A percentile compares a stretch with the other conserved stretches of the same genome.
Conservation (phyloP, 352 stramenopile genomes). For the Plasmopara viticola region DNA sequence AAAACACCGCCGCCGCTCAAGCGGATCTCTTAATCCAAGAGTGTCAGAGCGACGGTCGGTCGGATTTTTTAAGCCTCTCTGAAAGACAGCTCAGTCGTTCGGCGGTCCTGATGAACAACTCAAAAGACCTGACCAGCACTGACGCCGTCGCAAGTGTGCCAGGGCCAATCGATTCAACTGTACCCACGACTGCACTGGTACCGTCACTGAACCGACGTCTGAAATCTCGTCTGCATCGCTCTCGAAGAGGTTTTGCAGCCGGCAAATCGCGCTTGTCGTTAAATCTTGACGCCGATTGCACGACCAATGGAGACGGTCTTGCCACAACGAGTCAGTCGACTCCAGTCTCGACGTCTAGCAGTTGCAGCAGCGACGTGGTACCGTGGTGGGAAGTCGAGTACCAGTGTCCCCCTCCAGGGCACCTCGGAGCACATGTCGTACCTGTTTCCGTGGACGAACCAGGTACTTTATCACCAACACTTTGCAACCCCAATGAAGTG, state of each 20-base stretch:
- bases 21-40: constrained; percentile 19
- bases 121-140: constrained; percentile 1
- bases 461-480: not conserved
- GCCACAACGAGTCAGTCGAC: constrained; percentile 18
- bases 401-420: constrained; percentile 40
- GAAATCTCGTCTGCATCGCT: constrained; percentile 14
- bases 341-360: constrained; percentile 28
- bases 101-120: constrained; percentile 17
- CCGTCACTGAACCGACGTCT: constrained; percentile 13
- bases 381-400: constrained; percentile 63
- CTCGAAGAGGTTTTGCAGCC: constrained; percentile 16
- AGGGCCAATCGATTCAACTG: constrained; percentile 6
- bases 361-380: constrained; percentile 24
- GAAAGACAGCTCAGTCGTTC: too few species aligned
- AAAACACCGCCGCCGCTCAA: constrained; percentile 10
- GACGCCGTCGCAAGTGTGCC: not conserved
- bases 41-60: constrained; percentile 3
- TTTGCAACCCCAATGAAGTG: not conserved
- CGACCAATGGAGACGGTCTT: constrained; percentile 3
- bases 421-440: constrained; percentile 45
- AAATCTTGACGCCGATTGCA: constrained; percentile 27
- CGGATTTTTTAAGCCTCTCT: not conserved
- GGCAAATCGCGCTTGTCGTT: constrained; percentile 22
- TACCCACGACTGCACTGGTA: constrained; percentile 3
- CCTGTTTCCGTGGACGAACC: constrained; percentile 23